phyloP scores from a whole-genome alignment of 2,329 filamentous ascomycete species.

The Alternaria longipes region DNA sequence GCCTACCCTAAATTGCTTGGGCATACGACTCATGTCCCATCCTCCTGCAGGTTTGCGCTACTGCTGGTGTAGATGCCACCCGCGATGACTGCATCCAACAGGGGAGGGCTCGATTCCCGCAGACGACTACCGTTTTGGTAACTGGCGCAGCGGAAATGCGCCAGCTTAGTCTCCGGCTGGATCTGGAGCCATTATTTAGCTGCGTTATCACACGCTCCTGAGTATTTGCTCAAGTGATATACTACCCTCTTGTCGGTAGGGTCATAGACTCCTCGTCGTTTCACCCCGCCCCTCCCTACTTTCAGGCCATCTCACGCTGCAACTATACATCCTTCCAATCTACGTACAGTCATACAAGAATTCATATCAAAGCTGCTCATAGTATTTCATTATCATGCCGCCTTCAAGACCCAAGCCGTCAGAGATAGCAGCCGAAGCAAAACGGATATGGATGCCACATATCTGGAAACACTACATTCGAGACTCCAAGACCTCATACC shows the following conservation, averaged over 20 bases:
- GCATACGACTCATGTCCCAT: slow-evolving; percentile 39
- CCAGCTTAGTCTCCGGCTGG: slow-evolving; percentile 42
- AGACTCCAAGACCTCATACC: slow-evolving; percentile 67
- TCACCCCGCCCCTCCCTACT: slow-evolving; percentile 19
- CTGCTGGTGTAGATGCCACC: slow-evolving; percentile 30
- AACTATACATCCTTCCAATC: slow-evolving; percentile 2
- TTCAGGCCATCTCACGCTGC: slow-evolving; percentile 12
- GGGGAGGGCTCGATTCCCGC: slow-evolving; percentile 40
- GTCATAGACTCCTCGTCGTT: slow-evolving; percentile 17
- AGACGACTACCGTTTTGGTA: slow-evolving; percentile 41
- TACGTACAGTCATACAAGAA: slow-evolving; percentile 16
- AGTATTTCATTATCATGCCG: slow-evolving; percentile 57
- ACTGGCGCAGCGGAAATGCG: slow-evolving; percentile 31
- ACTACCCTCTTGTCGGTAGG: slow-evolving; percentile 35
- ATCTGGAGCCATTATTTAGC: slow-evolving; percentile 43
- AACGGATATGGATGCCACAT: slow-evolving; percentile 72
- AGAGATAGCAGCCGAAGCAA: slow-evolving; percentile 78
- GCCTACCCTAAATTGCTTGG: slow-evolving; percentile 34
- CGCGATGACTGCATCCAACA: slow-evolving; percentile 37
- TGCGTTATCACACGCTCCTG: slow-evolving; percentile 40
- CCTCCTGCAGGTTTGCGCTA: slow-evolving; percentile 20
- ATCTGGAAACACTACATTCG: slow-evolving; percentile 66
- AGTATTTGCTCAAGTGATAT: slow-evolving; percentile 39
- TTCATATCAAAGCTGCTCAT: slow-evolving; percentile 11
- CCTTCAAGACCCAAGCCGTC: slow-evolving; percentile 69